Base-by-base conservation (phyloP, 2,329 filamentous ascomycete genomes). In the Penicillium psychrosexuale region DNA sequence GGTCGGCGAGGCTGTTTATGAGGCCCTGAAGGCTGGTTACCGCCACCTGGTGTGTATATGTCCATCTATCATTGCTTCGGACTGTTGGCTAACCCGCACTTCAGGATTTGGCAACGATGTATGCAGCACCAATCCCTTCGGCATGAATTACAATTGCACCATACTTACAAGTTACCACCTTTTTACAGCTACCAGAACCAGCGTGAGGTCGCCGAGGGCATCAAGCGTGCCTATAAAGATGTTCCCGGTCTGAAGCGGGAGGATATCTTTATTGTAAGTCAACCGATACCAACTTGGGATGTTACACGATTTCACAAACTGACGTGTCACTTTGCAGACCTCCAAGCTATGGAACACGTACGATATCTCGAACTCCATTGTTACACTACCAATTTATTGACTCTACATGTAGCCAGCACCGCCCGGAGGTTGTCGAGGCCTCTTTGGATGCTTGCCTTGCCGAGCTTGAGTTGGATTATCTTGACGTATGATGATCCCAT, bases 261-360 rank as follows among this genome's bases (percentile, higher is more conserved):
- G 63, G 72, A 75, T 53, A 53, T 75, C 40, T 75, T 75, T 63
- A 74, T 75, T 56, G 72, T 74, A 64, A 55, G 69, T 59, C 28
- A 6, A 38, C 11, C 5, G 22, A 19, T 34, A 8, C 7, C 22
- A n/a, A 8, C 5, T 24, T 8, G 5, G 8, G 12, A 39, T 13
- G 9, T 27, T 15, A 15, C 19, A 13, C 0, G 2, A 4, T 42
- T 33, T 28, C 15, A 39, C 27, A 6, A 19, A 51, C 52, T 55
- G 13, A 44, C 19, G 3, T 34, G 5, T 13, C 0, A 27, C 36
- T 17, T 4, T 28, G 51, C 46, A 74, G 72, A 85, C 83, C n/a
- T 80, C 78, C 59, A 86, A 86, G 73, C 73, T 85, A 12, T 86
- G 82, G 82, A 84, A 84, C 71, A 70, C 34, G 59, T 61, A 57